These are phyloP conservation scores for Phytophthora fragariaefolia DNA, from an alignment of 352 stramenopile species.

Conservation along the genomic window DNA sequence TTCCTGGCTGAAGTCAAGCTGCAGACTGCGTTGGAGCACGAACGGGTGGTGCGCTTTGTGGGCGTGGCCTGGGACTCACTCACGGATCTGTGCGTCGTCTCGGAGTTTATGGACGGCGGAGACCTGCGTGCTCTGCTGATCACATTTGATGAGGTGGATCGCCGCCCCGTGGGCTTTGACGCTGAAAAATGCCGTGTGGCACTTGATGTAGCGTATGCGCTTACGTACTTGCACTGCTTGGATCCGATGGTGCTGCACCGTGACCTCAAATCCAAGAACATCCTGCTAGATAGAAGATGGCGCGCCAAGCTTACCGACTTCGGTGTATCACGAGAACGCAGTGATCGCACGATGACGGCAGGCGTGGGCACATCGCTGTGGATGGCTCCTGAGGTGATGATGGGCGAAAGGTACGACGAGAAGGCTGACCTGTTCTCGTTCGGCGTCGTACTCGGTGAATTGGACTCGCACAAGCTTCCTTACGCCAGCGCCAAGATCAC, in stretches of 20 bases:
- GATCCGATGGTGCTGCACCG: slow-evolving; percentile 50
- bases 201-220: slow-evolving; percentile 59
- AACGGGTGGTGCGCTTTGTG: slow-evolving; percentile 44
- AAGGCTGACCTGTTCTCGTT: slow-evolving; percentile 46
- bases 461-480: slow-evolving; percentile 42
- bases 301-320: slow-evolving; percentile 68
- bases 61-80: slow-evolving; percentile 54
- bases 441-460: slow-evolving; percentile 38
- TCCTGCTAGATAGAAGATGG: slow-evolving; percentile 48
- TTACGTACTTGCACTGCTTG: slow-evolving; percentile 72
- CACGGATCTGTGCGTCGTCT: slow-evolving; percentile 46
- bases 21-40: slow-evolving; percentile 41
- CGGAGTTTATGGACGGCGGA: slow-evolving; percentile 53
- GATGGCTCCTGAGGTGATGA: slow-evolving; percentile 57
- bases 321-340: slow-evolving; percentile 52
- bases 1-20: slow-evolving; percentile 64
- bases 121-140: slow-evolving; percentile 49
- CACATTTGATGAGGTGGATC: slow-evolving; percentile 34
- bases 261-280: slow-evolving; percentile 58
- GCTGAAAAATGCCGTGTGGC: slow-evolving; percentile 57
- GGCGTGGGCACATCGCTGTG: slow-evolving; percentile 58
- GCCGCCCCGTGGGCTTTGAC: slow-evolving; percentile 42
- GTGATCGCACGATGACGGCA: slow-evolving; percentile 51
- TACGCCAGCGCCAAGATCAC: slow-evolving; percentile 41
- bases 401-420: slow-evolving; percentile 44